These are phyloP conservation scores for Cadophora sp. DNA, from an alignment of 2,329 filamentous ascomycete genomes.

Conservation along the genomic window DNA sequence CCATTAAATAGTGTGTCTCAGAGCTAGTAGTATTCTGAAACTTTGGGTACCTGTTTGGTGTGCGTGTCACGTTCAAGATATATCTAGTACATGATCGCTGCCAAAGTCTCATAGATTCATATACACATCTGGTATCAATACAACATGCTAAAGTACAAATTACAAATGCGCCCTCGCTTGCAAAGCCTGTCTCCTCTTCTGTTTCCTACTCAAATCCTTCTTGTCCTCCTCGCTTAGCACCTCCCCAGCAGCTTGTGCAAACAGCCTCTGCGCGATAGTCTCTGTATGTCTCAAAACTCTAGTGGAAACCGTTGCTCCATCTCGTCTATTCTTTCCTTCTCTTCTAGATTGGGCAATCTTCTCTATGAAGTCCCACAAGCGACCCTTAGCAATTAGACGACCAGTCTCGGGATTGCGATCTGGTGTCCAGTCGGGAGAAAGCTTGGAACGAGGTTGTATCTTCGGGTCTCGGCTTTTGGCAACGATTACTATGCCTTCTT, in stretches of 20 bases:
- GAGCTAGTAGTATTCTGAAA: not conserved
- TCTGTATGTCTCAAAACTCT: constrained; percentile 83
- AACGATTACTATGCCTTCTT: constrained; percentile 86
- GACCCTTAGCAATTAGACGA: constrained; percentile 71
- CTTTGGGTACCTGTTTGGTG: too few relatives aligned
- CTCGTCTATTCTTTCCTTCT: constrained; percentile 95
- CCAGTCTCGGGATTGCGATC: constrained; percentile 66
- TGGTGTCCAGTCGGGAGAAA: constrained; percentile 79
- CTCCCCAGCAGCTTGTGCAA: constrained; percentile 53
- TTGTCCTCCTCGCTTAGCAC: constrained; percentile 57
- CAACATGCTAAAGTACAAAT: constrained; percentile 23
- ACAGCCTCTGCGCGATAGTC: constrained; percentile 72
- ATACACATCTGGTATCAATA: constrained; percentile 30
- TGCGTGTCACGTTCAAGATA: too few relatives aligned
- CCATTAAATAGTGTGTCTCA: not conserved
- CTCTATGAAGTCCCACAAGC: constrained; percentile 91
- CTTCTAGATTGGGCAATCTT: constrained; percentile 81
- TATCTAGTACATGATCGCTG: not conserved
- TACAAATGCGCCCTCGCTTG: constrained; percentile 59
- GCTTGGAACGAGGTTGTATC: constrained; percentile 65
- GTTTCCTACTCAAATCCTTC: constrained; percentile 54
- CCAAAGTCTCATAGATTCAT: constrained; percentile 19
- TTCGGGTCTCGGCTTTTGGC: constrained; percentile 71
- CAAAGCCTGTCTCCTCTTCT: constrained; percentile 53
- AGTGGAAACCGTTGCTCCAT: constrained; percentile 86